These are phyloP conservation scores for Fremontodendron californicum DNA, from an alignment of 345 rosid species.

Conservation along the genomic window DNA sequence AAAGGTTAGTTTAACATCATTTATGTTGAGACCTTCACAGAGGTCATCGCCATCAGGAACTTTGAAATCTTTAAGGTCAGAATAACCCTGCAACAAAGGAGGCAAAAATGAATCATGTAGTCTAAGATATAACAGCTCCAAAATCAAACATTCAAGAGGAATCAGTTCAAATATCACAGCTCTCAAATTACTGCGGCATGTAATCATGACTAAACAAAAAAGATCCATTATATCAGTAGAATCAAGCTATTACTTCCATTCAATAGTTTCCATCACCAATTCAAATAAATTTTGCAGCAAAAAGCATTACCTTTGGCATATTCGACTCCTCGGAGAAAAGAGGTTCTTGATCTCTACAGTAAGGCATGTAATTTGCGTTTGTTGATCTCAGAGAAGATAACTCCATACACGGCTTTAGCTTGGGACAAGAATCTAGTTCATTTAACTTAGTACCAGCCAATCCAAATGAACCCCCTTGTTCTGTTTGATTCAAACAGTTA, in stretches of 20 bases:
- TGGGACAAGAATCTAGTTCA: conserved; percentile 29
- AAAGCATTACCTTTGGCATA: conserved; percentile 32
- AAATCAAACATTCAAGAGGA: not conserved
- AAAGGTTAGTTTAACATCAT: conserved; percentile 44
- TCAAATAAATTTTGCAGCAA: not conserved
- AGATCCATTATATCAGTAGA: not conserved
- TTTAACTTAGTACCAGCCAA: conserved; percentile 24
- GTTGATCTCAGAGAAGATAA: conserved; percentile 17
- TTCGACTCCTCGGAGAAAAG: conserved; percentile 29
- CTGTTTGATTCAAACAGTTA: conserved; percentile 27
- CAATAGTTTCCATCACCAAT: not conserved
- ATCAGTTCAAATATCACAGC: not conserved
- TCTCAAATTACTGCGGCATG: not conserved
- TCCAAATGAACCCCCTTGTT: conserved; percentile 26
- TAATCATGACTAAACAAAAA: not conserved
- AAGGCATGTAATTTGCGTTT: conserved; percentile 31
- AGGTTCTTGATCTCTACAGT: conserved; percentile 39
- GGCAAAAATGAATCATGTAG: not conserved
- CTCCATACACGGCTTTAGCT: conserved; percentile 33
- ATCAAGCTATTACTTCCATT: not conserved
- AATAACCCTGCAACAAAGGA: conserved; percentile 31
- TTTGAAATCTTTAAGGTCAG: conserved; percentile 36
- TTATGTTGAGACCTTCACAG: conserved; percentile 49
- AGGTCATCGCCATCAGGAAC: conserved; percentile 49
- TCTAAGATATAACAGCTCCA: conserved; percentile 1